Base-by-base conservation (phyloP, 108 stramenopile species). In the Fragilariopsis cylindrus region DNA sequence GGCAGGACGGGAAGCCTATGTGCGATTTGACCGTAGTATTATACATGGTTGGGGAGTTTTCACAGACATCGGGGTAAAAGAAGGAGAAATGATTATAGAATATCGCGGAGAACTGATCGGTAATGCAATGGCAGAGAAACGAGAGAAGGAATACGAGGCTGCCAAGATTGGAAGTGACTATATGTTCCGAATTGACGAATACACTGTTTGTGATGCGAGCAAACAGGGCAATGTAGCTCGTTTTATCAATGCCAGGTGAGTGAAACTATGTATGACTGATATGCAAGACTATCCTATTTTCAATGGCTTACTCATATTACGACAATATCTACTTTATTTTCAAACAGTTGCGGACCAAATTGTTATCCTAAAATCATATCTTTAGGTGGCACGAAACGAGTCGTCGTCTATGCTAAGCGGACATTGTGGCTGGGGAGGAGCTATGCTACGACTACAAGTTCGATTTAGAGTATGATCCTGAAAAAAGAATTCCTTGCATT, bases 401-500 rank as follows among this genome's bases (percentile, higher is more conserved):
- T 97, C 49, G 95, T 95, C 12, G 91, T 99, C 50, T 97, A 96
- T 71, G 93, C 98, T 12, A 93, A 94, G 85, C 86, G 90, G 81
- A 90, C 58, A 95, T 99, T 47, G 43, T 52, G 16, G 73, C 81
- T 18, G 98, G 98, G 39, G 96, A 98, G 83, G 98, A 99, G 84
- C 87, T 99, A 41, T 91, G 87, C 56, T 99, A 99, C 74, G 98
- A 99, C 80, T 99, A 99, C 87, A 97, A 97, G 73, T 99, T 99
- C 66, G 82, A 85, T 7, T 60, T 89, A n/a, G 93, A 94, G 72
- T 82, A 73, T 65, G 87, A 92, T 64, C 66, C 77, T 47, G 19
- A 65, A 30, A 90, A 92, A 70, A 76, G 89, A 60, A 86, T 94
- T 62, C 80, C 86, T 39, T 94, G 93, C 66, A 50, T 84, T 63